Conservation (phyloP, 179 eudicot genomes). For the Nepenthes alata region DNA sequence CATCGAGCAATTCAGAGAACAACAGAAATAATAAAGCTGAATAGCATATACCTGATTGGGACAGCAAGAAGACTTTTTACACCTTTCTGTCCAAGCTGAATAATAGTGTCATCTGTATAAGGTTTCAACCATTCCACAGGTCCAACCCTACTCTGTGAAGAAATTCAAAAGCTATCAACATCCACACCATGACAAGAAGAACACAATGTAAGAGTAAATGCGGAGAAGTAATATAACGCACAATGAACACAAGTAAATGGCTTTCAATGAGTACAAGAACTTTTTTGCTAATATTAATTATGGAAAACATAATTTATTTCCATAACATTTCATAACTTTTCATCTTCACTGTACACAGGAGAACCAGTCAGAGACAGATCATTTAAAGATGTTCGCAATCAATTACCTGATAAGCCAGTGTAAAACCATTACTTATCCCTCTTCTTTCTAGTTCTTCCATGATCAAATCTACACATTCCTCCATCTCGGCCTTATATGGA, state of each 20-base stretch:
- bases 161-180: conserved; percentile 8
- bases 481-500: conserved; percentile 99
- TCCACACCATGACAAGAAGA: conserved; percentile 5
- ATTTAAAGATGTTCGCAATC: neutral
- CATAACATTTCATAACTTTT: no score
- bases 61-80: conserved; percentile 92
- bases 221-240: no score
- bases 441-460: conserved; percentile 91
- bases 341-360: no score
- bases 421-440: conserved; percentile 53
- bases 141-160: conserved; percentile 87
- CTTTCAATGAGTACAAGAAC: no score
- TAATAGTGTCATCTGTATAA: conserved; percentile 82
- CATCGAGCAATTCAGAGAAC: neutral
- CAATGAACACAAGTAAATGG: no score
- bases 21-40: neutral
- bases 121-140: conserved; percentile 99
- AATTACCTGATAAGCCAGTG: conserved; percentile 90
- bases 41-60: conserved; percentile 61
- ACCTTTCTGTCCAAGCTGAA: conserved; percentile 88
- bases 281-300: no score
- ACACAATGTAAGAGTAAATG: neutral
- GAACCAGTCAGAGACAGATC: neutral
- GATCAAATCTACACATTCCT: conserved; percentile 93
- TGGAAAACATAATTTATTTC: no score